Conservation (phyloP, 2,329 filamentous ascomycete genomes). For the Eurotiales sp. region DNA sequence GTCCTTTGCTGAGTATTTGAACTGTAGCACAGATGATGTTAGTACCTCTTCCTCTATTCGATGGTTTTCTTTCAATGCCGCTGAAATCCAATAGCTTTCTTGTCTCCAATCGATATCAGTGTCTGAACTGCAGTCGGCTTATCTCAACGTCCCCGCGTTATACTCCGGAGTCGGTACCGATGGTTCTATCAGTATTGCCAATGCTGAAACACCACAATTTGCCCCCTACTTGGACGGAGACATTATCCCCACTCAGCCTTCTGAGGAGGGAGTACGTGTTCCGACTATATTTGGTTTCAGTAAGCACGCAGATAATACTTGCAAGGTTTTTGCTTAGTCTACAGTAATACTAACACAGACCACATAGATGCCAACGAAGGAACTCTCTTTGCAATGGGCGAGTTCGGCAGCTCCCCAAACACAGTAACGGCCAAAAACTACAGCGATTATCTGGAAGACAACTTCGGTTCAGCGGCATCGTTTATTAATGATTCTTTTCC, state of each 20-base stretch:
- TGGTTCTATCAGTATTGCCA: constrained; percentile 3
- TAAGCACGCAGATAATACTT: constrained; percentile 13
- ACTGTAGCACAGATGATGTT: constrained; percentile 8
- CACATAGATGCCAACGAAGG: constrained; percentile 5
- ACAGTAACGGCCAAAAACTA: constrained; percentile 13
- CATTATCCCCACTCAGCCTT: constrained; percentile 18
- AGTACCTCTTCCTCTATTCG: neutral
- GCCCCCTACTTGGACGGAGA: constrained; percentile 21
- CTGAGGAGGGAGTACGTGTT: constrained; percentile 17
- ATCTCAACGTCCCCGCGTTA: constrained; percentile 3
- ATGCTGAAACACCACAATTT: constrained; percentile 11
- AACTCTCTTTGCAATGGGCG: neutral
- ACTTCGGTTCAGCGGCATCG: constrained; percentile 17
- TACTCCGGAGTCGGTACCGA: constrained; percentile 3
- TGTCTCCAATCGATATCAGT: constrained; percentile 19
- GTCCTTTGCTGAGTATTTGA: constrained; percentile 5
- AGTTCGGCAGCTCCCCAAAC: neutral
- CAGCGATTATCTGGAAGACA: constrained; percentile 17
- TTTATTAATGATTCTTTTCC: constrained; percentile 17
- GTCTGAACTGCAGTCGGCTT: constrained; percentile 16
- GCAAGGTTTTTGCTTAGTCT: neutral
- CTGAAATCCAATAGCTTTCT: constrained; percentile 15
- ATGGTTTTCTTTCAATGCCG: constrained; percentile 11
- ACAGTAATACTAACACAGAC: neutral
- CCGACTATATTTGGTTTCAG: constrained; percentile 22